Conservation (phyloP, 192 early-diverging fungal species). For the Coemansia asiatica region DNA sequence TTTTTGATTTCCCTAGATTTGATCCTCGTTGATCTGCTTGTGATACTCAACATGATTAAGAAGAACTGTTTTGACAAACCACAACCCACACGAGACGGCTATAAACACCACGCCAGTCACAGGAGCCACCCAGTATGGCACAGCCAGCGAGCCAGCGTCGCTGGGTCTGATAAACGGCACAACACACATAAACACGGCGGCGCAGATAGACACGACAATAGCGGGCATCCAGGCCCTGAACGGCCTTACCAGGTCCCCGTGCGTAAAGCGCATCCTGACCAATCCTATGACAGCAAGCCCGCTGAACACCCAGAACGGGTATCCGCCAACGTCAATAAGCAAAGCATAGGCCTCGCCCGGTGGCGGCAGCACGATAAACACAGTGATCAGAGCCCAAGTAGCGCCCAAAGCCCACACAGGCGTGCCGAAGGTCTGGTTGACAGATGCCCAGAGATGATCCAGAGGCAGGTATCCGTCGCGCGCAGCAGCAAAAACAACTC, state of each 20-base stretch:
- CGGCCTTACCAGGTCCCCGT: conserved; percentile 42
- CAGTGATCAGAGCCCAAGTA: conserved; percentile 16
- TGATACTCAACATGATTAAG: conserved; percentile 26
- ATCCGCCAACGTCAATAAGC: conserved; percentile 56
- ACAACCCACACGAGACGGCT: conserved; percentile 29
- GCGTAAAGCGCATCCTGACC: conserved; percentile 48
- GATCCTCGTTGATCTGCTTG: conserved; percentile 8
- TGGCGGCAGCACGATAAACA: conserved; percentile 52
- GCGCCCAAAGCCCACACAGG: conserved; percentile 32
- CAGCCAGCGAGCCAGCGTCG: not conserved
- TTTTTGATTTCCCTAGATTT: not conserved
- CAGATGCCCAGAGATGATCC: conserved; percentile 34
- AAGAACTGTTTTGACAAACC: conserved; percentile 44
- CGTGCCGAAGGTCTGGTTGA: conserved; percentile 41
- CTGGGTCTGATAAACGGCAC: conserved; percentile 34
- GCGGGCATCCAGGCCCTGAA: conserved; percentile 48
- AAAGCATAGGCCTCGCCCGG: conserved; percentile 59
- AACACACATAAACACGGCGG: conserved; percentile 41
- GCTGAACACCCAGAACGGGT: conserved; percentile 59
- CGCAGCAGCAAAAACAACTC: conserved; percentile 57
- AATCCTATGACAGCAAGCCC: conserved; percentile 58
- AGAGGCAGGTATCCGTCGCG: conserved; percentile 57
- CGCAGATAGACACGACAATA: conserved; percentile 25
- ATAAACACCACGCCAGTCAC: conserved; percentile 43
- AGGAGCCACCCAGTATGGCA: conserved; percentile 54